Percentiles rank a stretch among this genome's conserved stretches.
These are phyloP conservation scores for Mallotus japonicus DNA, from an alignment of 441 rosid genomes.

Conservation along the genomic window DNA sequence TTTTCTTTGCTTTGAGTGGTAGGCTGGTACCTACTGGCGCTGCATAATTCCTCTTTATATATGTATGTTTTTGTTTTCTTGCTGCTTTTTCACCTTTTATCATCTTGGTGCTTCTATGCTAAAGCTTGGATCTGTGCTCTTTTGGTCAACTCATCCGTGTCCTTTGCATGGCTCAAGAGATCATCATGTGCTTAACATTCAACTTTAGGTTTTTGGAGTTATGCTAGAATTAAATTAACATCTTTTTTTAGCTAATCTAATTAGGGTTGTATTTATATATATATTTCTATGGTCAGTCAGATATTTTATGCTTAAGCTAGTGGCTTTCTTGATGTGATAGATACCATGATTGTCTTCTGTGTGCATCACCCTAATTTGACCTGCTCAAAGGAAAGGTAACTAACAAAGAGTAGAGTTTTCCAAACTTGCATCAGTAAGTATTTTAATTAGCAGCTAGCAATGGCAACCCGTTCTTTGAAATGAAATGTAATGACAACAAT, in stretches of 20 bases:
- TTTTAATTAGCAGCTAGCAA: too few species aligned
- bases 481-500: too few species aligned
- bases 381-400: conserved; percentile 16
- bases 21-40: conserved; percentile 15
- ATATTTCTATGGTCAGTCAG: neutral
- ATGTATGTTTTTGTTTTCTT: neutral
- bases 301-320: neutral
- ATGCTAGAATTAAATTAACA: conserved; percentile 6
- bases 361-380: conserved; percentile 15
- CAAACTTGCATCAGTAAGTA: too few species aligned
- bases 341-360: conserved; percentile 9
- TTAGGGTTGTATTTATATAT: neutral
- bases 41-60: conserved; percentile 7
- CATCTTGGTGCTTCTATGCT: conserved; percentile 7
- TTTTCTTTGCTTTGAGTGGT: neutral
- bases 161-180: conserved; percentile 23
- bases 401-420: neutral
- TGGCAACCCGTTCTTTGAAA: too few species aligned
- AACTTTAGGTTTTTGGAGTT: conserved; percentile 6
- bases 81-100: conserved; percentile 5
- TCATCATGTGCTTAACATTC: conserved; percentile 5
- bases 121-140: conserved; percentile 15
- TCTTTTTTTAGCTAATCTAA: neutral
- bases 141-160: conserved; percentile 22
- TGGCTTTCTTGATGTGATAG: conserved; percentile 16